Evolutionary conservation across 2,329 filamentous ascomycete genomes (phyloP), one percentile per base, ranked within the genome.

Genomic region (Aciculosporium take): DNA sequence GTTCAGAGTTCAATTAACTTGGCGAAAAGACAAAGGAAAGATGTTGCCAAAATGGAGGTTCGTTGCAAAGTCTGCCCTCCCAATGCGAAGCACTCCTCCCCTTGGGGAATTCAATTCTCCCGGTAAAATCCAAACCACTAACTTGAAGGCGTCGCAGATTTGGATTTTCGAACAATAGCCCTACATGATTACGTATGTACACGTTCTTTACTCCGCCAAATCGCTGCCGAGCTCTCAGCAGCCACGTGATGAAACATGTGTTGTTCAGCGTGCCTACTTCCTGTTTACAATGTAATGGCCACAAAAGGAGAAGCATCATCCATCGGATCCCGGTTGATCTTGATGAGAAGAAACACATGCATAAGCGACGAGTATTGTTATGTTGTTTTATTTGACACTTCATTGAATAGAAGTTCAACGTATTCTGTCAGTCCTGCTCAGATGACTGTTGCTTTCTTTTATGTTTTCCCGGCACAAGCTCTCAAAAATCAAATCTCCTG

Each of bases 21-120:
- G 45, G 87, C 83, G 37, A 76, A 70, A 62, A 83, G 75, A 59
- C 81, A 89, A 56, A 75, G 79, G 52, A 70, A 72, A 47, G 88
- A 94, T 48, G 82, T 87, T 67, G 87, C 84, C 40, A 95, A 94
- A 72, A 79, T 95, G 77, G 91, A 96, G 76, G 86, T 95, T 61
- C 73, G 84, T 17, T 39, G 18, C 13, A 31, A 20, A 4, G 36
- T 30, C 46, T 45, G 2, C 2, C 15, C 17, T 10, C 9, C 12
- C 18, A 15, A 12, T 24, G 15, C 10, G 12, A 13, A 30, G 17
- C 12, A 20, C 17, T n/a, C n/a, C n/a, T n/a, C n/a, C n/a, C n/a
- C n/a, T n/a, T n/a, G n/a, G n/a, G n/a, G n/a, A n/a, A n/a, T n/a
- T n/a, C n/a, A n/a, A n/a, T n/a, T n/a, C n/a, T n/a, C 21, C 18